Base-by-base conservation (phyloP, 2,329 filamentous ascomycete genomes). In the Calonectria ilicicola region DNA sequence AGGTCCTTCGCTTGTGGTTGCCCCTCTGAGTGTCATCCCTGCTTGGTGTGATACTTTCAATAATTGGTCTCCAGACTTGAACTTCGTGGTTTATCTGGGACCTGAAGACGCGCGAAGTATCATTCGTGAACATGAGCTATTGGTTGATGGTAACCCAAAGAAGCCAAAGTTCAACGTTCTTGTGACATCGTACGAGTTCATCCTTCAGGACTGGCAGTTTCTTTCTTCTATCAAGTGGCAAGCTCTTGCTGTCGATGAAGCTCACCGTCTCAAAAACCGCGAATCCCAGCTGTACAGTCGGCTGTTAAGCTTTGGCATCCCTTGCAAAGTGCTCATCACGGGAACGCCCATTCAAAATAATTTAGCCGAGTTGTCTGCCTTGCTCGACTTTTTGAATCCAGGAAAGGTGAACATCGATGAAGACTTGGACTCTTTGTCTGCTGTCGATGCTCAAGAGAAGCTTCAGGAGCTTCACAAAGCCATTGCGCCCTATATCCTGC, bases 1-100 rank as follows among this genome's bases (percentile, higher is more conserved):
- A 83, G 97, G 97, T 0, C 97, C 97, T 0, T 98, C 98, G 81
- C 91, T 99, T 51, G 96, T 98, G 72, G 95, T 98, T n/a, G 97
- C 98, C 9, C 97, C 97, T 32, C 89, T 99, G 27, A 98, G 96
- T 73, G 98, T 98, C 60, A 98, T 99, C 86, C 96, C 97, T 8
- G 95, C 97, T 2, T 99, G 97, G 97, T 97, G 95, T 56, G 97
- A 99, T 81, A 99, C 97, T 0, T 98, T 99, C 84, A 97, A 98
- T 83, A 89, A 94, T 75, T 99, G 97, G 97, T 93, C 97, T 3
- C 97, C 97, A 0, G 96, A 98, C 81, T 85, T 98, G 74, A 98
- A 99, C 84, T 98, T 98, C 83, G 94, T 99, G 70, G 95, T 98
- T 66, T 99, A 99, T 84, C 95, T 96, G 65, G 97, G 97, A 64